Evolutionary conservation across 73 alveolate species (phyloP), one percentile per base, ranked within the genome.

Genomic region (Effrenium voratum): DNA sequence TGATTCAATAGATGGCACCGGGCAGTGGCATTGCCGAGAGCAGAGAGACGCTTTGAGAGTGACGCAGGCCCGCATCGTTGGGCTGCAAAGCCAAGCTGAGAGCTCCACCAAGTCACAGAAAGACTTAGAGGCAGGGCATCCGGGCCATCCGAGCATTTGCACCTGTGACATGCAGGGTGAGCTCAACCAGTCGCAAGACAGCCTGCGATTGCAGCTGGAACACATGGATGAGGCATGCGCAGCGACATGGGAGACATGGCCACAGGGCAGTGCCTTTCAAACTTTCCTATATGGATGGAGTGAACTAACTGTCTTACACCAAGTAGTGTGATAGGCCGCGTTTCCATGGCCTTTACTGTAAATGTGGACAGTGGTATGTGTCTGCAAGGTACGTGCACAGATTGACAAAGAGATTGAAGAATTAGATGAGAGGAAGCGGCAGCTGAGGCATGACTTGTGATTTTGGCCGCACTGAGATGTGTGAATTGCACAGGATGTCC

Each of bases 371-470:
- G 19, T 5, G 72, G 12, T 2, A 6, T n/a, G n/a, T n/a, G n/a
- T n/a, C n/a, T n/a, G n/a, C n/a, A n/a, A 90, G 97, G 97, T 90
- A 16, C 97, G 97, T 26, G 76, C 57, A 2, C 88, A 76, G 55
- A 90, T 90, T 44, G 97, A 90, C 97, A 90, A 70, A 60, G 97
- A 90, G 43, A 90, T 90, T 45, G 97, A 90, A 45, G 97, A 90
- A 32, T 43, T 90, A 76, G 97, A 90, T 44, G 97, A 90, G 22
- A 55, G 97, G 36, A 90, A 90, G 75, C 85, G 97, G n/a, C 97
- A 90, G 57, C 97, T 90, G 32, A 90, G 97, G 97, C 82, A n/a
- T 22, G 28, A 41, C 80, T n/a, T 30, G 80, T 15, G 3, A 63
- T 34, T 6, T n/a, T n/a, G n/a, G n/a, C n/a, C n/a, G n/a, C n/a